These are phyloP conservation scores for Ascoidea asiatica DNA, from an alignment of 805 yeast genomes.

Conservation along the genomic window DNA sequence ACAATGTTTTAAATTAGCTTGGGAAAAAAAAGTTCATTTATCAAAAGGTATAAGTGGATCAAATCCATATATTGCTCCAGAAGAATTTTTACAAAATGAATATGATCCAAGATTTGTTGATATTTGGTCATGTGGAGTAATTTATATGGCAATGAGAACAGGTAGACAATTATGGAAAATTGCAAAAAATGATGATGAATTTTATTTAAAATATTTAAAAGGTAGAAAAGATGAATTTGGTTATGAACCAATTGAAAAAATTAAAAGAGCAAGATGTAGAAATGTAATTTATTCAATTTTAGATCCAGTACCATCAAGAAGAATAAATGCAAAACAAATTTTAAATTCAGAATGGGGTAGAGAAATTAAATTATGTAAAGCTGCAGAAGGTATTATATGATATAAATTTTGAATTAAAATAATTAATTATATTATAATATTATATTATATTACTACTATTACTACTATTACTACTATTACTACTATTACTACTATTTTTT, in stretches of 20 bases:
- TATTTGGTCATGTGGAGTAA: slow-evolving; percentile 89
- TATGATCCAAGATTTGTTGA: slow-evolving; percentile 79
- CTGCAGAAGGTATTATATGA: slow-evolving; percentile 30
- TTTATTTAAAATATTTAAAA: slow-evolving; percentile 57
- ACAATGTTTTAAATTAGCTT: slow-evolving; percentile 79
- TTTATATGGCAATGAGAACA: slow-evolving; percentile 87
- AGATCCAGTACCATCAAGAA: slow-evolving; percentile 80
- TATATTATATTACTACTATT: no score
- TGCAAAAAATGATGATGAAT: slow-evolving; percentile 66
- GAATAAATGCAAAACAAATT: slow-evolving; percentile 81
- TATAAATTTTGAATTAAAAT: slow-evolving; percentile 2
- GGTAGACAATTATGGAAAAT: slow-evolving; percentile 88
- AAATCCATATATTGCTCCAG: slow-evolving; percentile 88
- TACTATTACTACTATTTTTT: no score
- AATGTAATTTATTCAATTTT: slow-evolving; percentile 87
- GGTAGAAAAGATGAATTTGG: slow-evolving; percentile 77
- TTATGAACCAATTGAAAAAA: slow-evolving; percentile 78
- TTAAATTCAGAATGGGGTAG: slow-evolving; percentile 94
- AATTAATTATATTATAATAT: neutral
- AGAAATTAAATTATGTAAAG: slow-evolving; percentile 68
- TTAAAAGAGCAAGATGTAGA: slow-evolving; percentile 79
- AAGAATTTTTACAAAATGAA: slow-evolving; percentile 41
- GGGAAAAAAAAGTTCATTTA: slow-evolving; percentile 65
- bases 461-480: no score
- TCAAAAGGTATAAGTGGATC: slow-evolving; percentile 75